Percentiles rank a stretch among this genome's conserved stretches.
Evolutionary conservation across 73 alveolate species (phyloP).

Genomic region (Paramecium tetraurelia): DNA sequence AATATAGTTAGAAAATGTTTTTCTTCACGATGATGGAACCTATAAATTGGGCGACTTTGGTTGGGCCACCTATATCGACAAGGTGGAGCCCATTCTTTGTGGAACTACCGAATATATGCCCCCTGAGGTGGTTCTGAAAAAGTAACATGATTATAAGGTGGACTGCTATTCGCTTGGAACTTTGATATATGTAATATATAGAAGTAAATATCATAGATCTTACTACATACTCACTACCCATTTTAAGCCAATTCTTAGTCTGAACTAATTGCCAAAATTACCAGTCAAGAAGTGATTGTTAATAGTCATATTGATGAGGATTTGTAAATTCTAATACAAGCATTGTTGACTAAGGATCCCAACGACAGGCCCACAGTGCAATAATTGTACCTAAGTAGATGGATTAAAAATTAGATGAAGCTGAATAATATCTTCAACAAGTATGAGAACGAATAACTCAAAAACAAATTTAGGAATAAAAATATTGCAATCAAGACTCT

Average conservation of each 20-base stretch:
- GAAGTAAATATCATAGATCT: background rate
- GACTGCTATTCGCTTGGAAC: slow-evolving; percentile 87
- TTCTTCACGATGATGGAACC: slow-evolving; percentile 10
- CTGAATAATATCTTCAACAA: background rate
- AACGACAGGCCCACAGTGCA: background rate
- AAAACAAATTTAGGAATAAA: background rate
- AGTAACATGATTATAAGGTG: slow-evolving; percentile 73
- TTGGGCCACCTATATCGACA: background rate
- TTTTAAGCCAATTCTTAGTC: background rate
- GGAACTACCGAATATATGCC: slow-evolving; percentile 92
- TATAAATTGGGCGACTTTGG: slow-evolving; percentile 32
- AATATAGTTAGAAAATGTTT: slow-evolving; percentile 8
- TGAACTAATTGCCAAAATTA: background rate
- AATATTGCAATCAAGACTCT: background rate
- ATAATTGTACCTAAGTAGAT: background rate
- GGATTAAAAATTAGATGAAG: slow-evolving; percentile 14
- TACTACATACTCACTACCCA: background rate
- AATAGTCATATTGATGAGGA: background rate
- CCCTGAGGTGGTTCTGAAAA: slow-evolving; percentile 79
- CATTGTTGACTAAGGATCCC: background rate
- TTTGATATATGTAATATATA: slow-evolving; percentile 62
- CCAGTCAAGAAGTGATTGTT: background rate
- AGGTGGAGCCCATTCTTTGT: slow-evolving; percentile 46
- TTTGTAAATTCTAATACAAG: background rate
- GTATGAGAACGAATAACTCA: slow-evolving; percentile 7